Conservation (phyloP, 2,329 filamentous ascomycete species). For the Coniochaeta sp. region DNA sequence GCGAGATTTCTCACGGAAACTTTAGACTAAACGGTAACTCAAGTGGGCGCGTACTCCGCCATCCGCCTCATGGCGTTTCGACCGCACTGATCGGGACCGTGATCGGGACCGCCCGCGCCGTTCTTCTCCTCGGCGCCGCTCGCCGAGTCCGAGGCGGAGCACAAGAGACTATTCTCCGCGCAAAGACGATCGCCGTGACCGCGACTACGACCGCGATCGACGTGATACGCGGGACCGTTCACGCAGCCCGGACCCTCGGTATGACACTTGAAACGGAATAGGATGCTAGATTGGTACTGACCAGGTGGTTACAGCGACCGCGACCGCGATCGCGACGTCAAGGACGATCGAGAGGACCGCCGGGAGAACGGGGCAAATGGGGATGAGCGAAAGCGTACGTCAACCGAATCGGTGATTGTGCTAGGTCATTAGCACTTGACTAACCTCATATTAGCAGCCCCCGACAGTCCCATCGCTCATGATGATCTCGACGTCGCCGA, state of each 20-base stretch:
- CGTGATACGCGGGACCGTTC: conserved; percentile 68
- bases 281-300: neutral
- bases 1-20: neutral
- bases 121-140: conserved; percentile 58
- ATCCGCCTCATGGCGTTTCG: conserved; percentile 97
- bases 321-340: conserved; percentile 31
- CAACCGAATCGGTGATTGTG: neutral
- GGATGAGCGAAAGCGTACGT: conserved; percentile 81
- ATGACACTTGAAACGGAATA: conserved; percentile 5
- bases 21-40: neutral
- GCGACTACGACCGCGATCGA: conserved; percentile 65
- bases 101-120: conserved; percentile 44
- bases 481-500: conserved; percentile 97
- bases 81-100: conserved; percentile 42
- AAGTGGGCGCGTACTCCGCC: conserved; percentile 98
- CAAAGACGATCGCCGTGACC: conserved; percentile 80
- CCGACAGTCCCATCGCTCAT: conserved; percentile 76
- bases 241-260: conserved; percentile 60
- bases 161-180: conserved; percentile 77
- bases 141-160: conserved; percentile 70
- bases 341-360: conserved; percentile 56
- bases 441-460: conserved; percentile 28
- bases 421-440: neutral
- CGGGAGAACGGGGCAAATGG: conserved; percentile 74
- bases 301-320: conserved; percentile 23